Evolutionary conservation across 176 grass and related monocot genomes (phyloP), one percentile per base, ranked within the genome.

Genomic region (Phragmites australis): DNA sequence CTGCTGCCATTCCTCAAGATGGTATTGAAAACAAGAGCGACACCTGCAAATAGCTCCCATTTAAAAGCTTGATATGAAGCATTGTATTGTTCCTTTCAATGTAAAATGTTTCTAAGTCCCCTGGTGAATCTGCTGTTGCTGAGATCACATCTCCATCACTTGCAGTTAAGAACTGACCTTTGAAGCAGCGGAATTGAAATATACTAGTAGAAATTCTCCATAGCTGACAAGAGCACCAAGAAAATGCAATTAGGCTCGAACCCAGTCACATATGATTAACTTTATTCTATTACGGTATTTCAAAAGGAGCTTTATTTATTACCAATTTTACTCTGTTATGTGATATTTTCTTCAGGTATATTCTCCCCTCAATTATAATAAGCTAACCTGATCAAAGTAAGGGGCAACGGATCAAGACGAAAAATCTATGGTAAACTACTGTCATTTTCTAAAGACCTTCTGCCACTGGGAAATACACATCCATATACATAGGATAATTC

Each of bases 21-120:
- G 17, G 49, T 21, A 77, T 84, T 49, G 27, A 49, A 8, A 72
- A 17, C 1, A 68, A 75, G 53, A 52, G 13, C 41, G 79, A 39
- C 41, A 97, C 91, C 81, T 97, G 89, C 72, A 97, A 50, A 71
- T 90, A 97, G 66, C 72, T 84, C 55, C 91, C 91, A 80, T 89
- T 90, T 50, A 65, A 55, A 88, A 87, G 84, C 31, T 89, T 97
- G 54, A 97, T 97, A 81, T 94, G 94, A 90, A 97, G 66, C 82
- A 70, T 68, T 14, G 78, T 76, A 68, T 87, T 82, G 55, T 83
- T 97, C 82, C 89, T 91, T 90, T 94, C 89, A 1, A 97, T 68
- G 48, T 81, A 71, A 90, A 94, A 92, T 65, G 89, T 90, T 74
- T 86, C 94, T 8, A 71, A 57, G 31, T 75, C 74, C 55, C 88